Base-by-base conservation (phyloP, 1,284 basidiomycete genomes). In the Sporisorium exsertum region DNA sequence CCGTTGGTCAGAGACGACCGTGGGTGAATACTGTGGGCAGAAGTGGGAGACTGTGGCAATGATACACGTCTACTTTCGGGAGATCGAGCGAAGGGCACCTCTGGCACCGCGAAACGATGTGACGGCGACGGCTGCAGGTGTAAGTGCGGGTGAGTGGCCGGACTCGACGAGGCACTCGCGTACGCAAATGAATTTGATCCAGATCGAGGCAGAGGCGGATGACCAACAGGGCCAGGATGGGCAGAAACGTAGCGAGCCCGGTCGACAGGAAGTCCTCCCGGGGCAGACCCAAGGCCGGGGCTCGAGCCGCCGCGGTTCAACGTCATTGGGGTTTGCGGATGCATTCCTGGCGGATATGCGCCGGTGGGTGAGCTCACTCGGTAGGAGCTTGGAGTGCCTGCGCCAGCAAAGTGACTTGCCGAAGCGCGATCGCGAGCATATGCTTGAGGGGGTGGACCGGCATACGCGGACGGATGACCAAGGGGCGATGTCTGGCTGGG, bases 91-190 rank as follows among this genome's bases (percentile, higher is more conserved):
- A 52, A 60, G 2, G 74, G 74, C 8, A 72, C 43, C 15, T 73
- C 71, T 2, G 75, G 75, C 9, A 77, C 67, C 6, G 71, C 75
- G 35, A 73, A 77, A 16, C 64, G 71, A 53, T 73, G 75, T 5
- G 75, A 73, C 3, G 75, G 75, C 24, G 75, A 77, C 5, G 75
- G 66, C 27, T 77, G 75, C 58, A 77, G 42, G 26, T 67, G 75
- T 16, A 27, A 33, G 18, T 54, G 70, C 4, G 51, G 33, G 7
- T 62, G 58, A 15, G 61, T 61, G 0, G 70, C 62, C n/a, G 75
- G 75, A 53, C 75, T 77, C 18, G 69, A 65, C 2, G 69, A 68
- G 24, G 68, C 60, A 46, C 73, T 76, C 9, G 46, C 51, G 32
- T 67, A 43, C 2, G 57, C 62, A 24, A 67, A 68, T 4, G 67